Conservation (phyloP, 1,139 yeast species). For the Debaryomycetaceae sp. region DNA sequence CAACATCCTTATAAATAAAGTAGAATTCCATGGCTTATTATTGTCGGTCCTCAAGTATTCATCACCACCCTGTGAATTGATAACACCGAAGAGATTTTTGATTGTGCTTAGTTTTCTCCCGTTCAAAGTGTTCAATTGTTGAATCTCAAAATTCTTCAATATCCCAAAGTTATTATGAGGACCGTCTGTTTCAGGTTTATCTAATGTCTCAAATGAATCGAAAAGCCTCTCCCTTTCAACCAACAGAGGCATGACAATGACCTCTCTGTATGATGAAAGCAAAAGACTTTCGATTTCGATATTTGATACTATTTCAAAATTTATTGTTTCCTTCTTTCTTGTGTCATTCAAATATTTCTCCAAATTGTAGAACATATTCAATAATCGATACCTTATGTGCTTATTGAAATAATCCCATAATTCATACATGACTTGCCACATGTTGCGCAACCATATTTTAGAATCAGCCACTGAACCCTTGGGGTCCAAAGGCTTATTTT, state of each 20-base stretch:
- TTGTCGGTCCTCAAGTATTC: neutral
- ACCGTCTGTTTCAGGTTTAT: neutral
- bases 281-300: constrained; percentile 30
- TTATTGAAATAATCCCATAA: constrained; percentile 35
- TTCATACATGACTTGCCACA: constrained; percentile 19
- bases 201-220: constrained; percentile 1
- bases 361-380: constrained; percentile 30
- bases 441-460: constrained; percentile 2
- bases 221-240: constrained; percentile 14
- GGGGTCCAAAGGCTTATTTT: neutral
- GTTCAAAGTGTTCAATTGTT: neutral
- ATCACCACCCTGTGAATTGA: neutral
- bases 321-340: constrained; percentile 8
- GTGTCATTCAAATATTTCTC: constrained; percentile 20
- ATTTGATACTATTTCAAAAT: constrained; percentile 6
- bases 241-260: constrained; percentile 28
- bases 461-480: neutral
- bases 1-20: neutral
- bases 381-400: constrained; percentile 25
- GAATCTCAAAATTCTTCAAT: neutral
- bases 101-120: neutral
- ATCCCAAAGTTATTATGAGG: neutral
- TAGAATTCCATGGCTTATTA: neutral
- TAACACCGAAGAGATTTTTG: neutral
- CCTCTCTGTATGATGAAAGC: constrained; percentile 29